Evolutionary conservation across 2,329 filamentous ascomycete species (phyloP).

Genomic region (Phyllosticta citrichinensis): DNA sequence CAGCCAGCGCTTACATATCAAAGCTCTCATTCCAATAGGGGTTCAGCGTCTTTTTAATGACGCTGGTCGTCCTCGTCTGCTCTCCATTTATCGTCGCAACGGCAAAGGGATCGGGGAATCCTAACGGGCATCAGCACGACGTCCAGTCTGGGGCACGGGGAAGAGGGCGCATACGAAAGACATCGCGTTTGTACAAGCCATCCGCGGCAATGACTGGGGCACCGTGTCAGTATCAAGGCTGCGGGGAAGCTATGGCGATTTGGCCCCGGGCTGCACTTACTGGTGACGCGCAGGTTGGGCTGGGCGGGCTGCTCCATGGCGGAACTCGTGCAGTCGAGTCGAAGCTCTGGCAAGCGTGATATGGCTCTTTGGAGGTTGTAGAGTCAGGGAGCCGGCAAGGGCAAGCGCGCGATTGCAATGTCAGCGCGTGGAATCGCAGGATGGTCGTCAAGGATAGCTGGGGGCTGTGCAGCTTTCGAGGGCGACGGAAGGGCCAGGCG

Average conservation of each 20-base stretch:
- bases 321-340: constrained; percentile 2
- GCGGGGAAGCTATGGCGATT: constrained; percentile 6
- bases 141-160: constrained; percentile 4
- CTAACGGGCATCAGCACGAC: constrained; percentile 41
- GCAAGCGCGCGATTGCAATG: constrained; percentile 9
- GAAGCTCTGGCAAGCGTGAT: not conserved
- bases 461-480: constrained; percentile 9
- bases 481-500: constrained; percentile 10
- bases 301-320: constrained; percentile 40
- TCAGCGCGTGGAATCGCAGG: constrained; percentile 10
- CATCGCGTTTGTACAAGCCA: constrained; percentile 97
- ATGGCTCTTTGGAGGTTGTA: not conserved
- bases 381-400: constrained; percentile 4
- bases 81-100: constrained; percentile 96
- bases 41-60: constrained; percentile 95
- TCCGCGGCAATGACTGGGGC: constrained; percentile 88
- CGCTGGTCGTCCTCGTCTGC: constrained; percentile 94
- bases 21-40: constrained; percentile 99
- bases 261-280: constrained; percentile 43
- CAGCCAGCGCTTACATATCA: constrained; percentile 65
- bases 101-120: constrained; percentile 94
- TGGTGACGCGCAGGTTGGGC: constrained; percentile 87
- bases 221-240: constrained; percentile 17
- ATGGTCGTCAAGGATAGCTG: constrained; percentile 11
- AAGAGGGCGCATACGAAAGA: constrained; percentile 66